Conservation (phyloP, 768 basidiomycete genomes). For the Trametopsis cervina region DNA sequence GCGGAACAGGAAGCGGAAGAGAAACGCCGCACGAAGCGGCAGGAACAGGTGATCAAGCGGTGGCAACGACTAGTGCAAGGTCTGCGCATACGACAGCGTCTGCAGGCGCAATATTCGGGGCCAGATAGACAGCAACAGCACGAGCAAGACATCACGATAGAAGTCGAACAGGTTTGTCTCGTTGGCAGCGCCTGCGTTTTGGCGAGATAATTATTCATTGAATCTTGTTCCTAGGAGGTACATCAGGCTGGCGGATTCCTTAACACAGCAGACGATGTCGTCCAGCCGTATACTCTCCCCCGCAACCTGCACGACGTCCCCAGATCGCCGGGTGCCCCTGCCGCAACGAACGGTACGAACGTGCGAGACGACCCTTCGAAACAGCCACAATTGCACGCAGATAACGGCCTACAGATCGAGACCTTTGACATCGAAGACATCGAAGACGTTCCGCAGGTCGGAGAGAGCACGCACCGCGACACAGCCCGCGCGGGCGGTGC, state of each 20-base stretch:
- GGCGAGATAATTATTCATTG: no score
- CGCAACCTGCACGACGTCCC: constrained; percentile 35
- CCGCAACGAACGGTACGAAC: neutral
- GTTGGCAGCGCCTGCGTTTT: neutral
- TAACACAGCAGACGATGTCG: constrained; percentile 62
- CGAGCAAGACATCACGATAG: neutral
- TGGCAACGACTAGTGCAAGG: constrained; percentile 89
- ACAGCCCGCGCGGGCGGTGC: constrained; percentile 13
- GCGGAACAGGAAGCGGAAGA: constrained; percentile 72
- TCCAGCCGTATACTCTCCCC: constrained; percentile 66
- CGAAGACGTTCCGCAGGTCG: constrained; percentile 18
- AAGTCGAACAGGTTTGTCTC: constrained; percentile 10
- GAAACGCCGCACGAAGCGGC: constrained; percentile 65
- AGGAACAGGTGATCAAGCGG: constrained; percentile 76
- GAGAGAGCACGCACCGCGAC: constrained; percentile 3
- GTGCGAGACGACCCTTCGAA: neutral
- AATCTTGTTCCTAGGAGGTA: no score
- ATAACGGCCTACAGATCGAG: neutral
- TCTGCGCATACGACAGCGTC: constrained; percentile 74
- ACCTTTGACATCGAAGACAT: constrained; percentile 13
- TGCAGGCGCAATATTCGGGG: constrained; percentile 69
- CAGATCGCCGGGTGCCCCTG: constrained; percentile 4
- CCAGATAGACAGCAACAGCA: constrained; percentile 7
- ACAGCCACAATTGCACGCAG: neutral
- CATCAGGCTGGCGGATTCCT: constrained; percentile 51